phyloP scores from a whole-genome alignment of 768 basidiomycete species.

The Sistotremastrum niveocremeum region DNA sequence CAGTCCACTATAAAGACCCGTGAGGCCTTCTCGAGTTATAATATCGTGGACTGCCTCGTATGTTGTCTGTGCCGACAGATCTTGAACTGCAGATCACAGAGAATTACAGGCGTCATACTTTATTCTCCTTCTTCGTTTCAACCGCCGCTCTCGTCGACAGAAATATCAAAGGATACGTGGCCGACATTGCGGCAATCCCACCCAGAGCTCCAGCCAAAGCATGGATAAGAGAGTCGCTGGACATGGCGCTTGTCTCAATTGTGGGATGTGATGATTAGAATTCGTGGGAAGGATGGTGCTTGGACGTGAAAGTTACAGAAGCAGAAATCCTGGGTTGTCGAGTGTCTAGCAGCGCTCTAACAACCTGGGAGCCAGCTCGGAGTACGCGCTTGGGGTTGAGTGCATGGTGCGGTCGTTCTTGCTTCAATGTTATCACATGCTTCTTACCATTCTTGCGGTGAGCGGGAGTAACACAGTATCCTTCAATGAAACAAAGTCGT shows the following conservation, averaged over 20 bases:
- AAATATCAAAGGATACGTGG: slow-evolving; percentile 82
- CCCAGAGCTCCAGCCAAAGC: slow-evolving; percentile 82
- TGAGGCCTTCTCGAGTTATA: slow-evolving; percentile 70
- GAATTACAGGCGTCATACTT: slow-evolving; percentile 30
- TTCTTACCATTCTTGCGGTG: no score
- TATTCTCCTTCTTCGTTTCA: slow-evolving; percentile 63
- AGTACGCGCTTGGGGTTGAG: no score
- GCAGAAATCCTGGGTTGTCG: no score
- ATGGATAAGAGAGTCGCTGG: slow-evolving; percentile 77
- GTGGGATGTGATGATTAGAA: no score
- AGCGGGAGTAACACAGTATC: no score
- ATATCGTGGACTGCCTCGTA: slow-evolving; percentile 60
- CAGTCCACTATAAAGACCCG: slow-evolving; percentile 80
- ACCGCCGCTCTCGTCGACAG: slow-evolving; percentile 90
- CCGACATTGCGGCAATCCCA: slow-evolving; percentile 85
- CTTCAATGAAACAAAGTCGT: no score
- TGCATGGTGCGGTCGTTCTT: no score
- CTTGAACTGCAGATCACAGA: neutral
- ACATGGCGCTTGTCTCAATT: slow-evolving; percentile 12
- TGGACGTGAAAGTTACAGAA: no score
- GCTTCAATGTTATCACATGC: no score
- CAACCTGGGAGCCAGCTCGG: no score
- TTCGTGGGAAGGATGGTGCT: no score
- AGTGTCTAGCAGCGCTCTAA: no score
- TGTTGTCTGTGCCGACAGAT: slow-evolving; percentile 32